Evolutionary conservation across 257 asterid genomes (phyloP), one percentile per base, ranked within the genome.

Genomic region (Cordia subcordata): DNA sequence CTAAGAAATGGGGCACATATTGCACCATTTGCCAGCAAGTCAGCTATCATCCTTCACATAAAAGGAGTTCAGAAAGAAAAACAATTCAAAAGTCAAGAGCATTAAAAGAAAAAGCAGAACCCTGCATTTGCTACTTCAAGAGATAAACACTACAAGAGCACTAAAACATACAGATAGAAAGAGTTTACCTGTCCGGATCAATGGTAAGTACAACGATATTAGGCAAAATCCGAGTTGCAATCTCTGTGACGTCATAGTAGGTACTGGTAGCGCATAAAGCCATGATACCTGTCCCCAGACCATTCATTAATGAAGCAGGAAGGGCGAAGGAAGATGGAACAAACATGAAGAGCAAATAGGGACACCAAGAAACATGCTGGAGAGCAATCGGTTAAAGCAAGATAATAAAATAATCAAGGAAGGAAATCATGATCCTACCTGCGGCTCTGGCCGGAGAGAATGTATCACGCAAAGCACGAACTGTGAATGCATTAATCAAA

Each of bases 371-470:
- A 40, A 58, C 55, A 68, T 42, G 50, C 22, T 49, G 64, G n/a
- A n/a, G n/a, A n/a, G 58, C 50, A 64, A 69, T 47, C 40, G 8
- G 21, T 11, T 11, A 1, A 55, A 13, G 35, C 2, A 20, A 13
- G 35, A 52, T 0, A 47, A 16, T 37, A 57, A 11, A 17, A 17
- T 44, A 55, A 21, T 20, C 27, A 38, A 33, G 55, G 39, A 33
- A 22, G 20, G 8, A 27, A 27, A 27, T 27, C 35, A 27, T 27
- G 47, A 42, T 44, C 68, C 57, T 65, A 93, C 99, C 99, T 78
- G 99, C 97, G 74, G 91, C 97, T 77, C 99, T 78, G 66, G 99
- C 97, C 61, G 97, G 99, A 56, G 97, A 82, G 67, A 89, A 93
- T 21, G 96, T 81, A 75, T 93, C 99, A 51, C 96, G 97, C 78